Evolutionary conservation across 2,329 filamentous ascomycete species (phyloP).

Genomic region (Cladorrhinum sp.): DNA sequence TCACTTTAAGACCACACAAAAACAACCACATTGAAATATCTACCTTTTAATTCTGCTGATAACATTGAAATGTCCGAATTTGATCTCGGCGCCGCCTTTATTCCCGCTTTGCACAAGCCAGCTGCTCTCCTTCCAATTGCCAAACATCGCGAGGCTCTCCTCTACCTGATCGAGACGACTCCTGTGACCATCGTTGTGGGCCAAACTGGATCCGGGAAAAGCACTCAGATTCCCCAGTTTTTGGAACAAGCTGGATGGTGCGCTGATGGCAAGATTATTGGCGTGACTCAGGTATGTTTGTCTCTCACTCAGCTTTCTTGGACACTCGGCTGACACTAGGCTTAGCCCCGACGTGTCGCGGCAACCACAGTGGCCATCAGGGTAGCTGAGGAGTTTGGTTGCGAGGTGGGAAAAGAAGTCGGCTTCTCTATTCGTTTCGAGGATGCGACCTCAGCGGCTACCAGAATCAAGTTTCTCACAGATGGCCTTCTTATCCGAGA

Average conservation of each 20-base stretch:
- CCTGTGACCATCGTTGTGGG: conserved; percentile 87
- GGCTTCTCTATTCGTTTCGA: conserved; percentile 93
- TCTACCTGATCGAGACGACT: conserved; percentile 82
- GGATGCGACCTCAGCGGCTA: conserved; percentile 80
- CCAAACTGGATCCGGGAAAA: conserved; percentile 93
- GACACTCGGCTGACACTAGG: background rate
- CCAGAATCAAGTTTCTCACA: conserved; percentile 90
- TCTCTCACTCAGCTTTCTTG: background rate
- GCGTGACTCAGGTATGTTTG: conserved; percentile 74
- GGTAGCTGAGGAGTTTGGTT: conserved; percentile 85
- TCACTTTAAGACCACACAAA: background rate
- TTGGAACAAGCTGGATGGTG: conserved; percentile 89
- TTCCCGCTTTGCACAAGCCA: conserved; percentile 84
- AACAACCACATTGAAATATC: no score
- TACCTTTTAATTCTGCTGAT: no score
- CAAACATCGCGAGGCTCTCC: conserved; percentile 71
- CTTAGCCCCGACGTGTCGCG: conserved; percentile 80
- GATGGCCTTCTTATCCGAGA: conserved; percentile 90
- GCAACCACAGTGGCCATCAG: conserved; percentile 84
- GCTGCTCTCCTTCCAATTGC: conserved; percentile 81
- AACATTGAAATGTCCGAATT: conserved; percentile 50
- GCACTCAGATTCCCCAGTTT: conserved; percentile 91
- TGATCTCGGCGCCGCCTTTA: conserved; percentile 58
- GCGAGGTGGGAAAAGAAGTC: conserved; percentile 82
- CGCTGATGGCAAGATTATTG: conserved; percentile 75